Evolutionary conservation across 225 moss, liverwort and hornwort species (phyloP).

Genomic region (Sphagnum contortum): DNA sequence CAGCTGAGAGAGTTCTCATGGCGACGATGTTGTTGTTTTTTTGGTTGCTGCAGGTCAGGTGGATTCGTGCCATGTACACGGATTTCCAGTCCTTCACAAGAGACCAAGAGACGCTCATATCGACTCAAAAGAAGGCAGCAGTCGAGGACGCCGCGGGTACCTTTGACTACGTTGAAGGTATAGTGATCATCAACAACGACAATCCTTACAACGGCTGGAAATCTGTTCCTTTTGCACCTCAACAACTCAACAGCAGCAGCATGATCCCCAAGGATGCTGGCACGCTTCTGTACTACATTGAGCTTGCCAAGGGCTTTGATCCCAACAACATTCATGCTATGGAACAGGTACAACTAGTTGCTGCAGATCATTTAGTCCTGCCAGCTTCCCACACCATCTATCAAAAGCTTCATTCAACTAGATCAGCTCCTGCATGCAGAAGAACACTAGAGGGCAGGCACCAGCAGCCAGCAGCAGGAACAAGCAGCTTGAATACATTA

Average conservation of each 20-base stretch:
- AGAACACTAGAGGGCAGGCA: too few species aligned
- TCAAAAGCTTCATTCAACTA: too few species aligned
- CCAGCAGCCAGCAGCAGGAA: too few species aligned
- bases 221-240: slow-evolving; percentile 48
- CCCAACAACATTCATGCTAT: slow-evolving; percentile 7
- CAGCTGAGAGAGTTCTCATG: too few species aligned
- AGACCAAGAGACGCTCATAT: slow-evolving; percentile 56
- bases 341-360: slow-evolving; percentile 10
- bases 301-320: slow-evolving; percentile 37
- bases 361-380: too few species aligned
- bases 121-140: slow-evolving; percentile 17
- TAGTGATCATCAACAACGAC: slow-evolving; percentile 58
- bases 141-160: slow-evolving; percentile 12
- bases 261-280: slow-evolving; percentile 40
- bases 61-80: slow-evolving; percentile 4
- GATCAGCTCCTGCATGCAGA: neutral
- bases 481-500: neutral
- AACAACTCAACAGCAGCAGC: slow-evolving; percentile 34
- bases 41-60: neutral
- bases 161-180: slow-evolving; percentile 85
- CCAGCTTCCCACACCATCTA: too few species aligned
- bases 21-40: too few species aligned
- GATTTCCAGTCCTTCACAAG: slow-evolving; percentile 7
- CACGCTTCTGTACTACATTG: slow-evolving; percentile 64
- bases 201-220: slow-evolving; percentile 59